Evolutionary conservation across 176 grass and related monocot species (phyloP).

Genomic region (Bonia amplexicaulis): DNA sequence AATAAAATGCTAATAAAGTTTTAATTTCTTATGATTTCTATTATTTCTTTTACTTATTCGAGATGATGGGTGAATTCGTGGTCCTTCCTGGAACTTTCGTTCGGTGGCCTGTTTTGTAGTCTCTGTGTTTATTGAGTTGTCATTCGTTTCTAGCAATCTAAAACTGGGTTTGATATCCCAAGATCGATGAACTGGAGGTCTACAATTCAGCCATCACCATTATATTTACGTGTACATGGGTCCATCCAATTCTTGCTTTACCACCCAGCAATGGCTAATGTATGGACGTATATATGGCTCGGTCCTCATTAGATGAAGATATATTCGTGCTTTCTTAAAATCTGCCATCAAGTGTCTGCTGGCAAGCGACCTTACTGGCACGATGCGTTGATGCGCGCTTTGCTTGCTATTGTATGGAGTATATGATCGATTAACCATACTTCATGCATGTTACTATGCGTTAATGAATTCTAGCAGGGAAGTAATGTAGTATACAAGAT

Average conservation of each 20-base stretch:
- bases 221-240: background rate
- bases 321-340: background rate
- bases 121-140: background rate
- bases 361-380: background rate
- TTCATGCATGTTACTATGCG: background rate
- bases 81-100: background rate
- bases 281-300: background rate
- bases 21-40: too few relatives aligned
- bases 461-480: background rate
- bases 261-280: background rate
- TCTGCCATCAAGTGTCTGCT: background rate
- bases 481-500: background rate
- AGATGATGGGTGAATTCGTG: background rate
- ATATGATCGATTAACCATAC: background rate
- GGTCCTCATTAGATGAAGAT: background rate
- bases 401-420: background rate
- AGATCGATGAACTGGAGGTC: background rate
- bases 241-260: background rate
- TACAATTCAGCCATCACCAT: background rate
- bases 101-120: background rate
- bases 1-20: too few relatives aligned
- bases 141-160: background rate
- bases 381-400: background rate
- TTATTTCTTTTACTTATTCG: too few relatives aligned
- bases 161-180: background rate